These are phyloP conservation scores for Musa itinerans DNA, from an alignment of 176 grass and related monocot genomes.

Conservation along the genomic window DNA sequence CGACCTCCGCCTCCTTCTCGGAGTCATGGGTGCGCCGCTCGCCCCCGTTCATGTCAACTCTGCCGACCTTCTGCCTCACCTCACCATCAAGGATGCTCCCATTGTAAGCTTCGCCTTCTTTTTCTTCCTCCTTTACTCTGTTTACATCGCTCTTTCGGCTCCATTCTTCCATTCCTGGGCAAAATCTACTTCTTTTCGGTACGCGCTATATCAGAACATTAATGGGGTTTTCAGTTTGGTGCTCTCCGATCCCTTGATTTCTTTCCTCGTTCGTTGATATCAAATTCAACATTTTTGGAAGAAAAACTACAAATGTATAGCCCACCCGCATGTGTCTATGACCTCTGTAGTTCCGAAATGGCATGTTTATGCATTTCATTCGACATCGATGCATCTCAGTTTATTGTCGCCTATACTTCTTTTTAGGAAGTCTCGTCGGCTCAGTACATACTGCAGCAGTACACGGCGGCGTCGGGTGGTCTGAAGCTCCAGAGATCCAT, in stretches of 20 bases:
- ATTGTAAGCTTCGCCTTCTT: conserved; percentile 45
- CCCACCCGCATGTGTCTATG: not conserved
- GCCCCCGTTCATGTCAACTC: conserved; percentile 45
- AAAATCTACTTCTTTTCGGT: not conserved
- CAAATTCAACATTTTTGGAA: not conserved
- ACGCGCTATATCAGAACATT: not conserved
- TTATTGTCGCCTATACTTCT: not conserved
- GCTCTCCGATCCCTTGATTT: not conserved
- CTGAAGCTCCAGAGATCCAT: conserved; percentile 52
- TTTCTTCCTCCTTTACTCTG: not conserved
- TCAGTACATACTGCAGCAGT: conserved; percentile 94
- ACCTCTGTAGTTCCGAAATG: conserved; percentile 11
- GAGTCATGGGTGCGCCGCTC: conserved; percentile 85
- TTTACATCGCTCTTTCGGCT: conserved; percentile 11
- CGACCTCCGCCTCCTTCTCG: conserved; percentile 75
- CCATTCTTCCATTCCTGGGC: not conserved
- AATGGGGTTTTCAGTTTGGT: not conserved
- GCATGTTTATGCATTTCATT: conserved; percentile 22
- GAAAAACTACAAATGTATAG: not conserved
- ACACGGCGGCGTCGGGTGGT: conserved; percentile 71
- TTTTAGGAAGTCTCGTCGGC: conserved; percentile 70
- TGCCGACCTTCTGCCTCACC: conserved; percentile 37
- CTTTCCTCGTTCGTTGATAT: not conserved
- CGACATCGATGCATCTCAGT: not conserved
- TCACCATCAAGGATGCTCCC: conserved; percentile 59